Evolutionary conservation across 1,284 basidiomycete genomes (phyloP).

Genomic region (Thelephora terrestris): DNA sequence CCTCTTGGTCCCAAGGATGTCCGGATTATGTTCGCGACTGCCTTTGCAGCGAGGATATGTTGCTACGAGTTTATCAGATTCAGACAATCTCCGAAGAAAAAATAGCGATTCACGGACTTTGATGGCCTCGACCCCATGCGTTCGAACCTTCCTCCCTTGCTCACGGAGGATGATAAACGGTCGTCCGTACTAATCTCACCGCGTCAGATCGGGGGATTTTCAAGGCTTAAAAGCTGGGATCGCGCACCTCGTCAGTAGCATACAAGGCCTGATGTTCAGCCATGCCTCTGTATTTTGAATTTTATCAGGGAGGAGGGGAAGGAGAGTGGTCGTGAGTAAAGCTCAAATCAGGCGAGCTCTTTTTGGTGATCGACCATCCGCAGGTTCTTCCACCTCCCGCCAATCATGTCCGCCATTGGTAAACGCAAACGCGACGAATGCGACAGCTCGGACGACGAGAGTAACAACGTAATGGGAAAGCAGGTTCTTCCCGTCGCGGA

Average conservation of each 20-base stretch:
- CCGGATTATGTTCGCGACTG: slow-evolving; percentile 91
- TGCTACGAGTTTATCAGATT: slow-evolving; percentile 39
- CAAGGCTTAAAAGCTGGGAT: slow-evolving; percentile 1
- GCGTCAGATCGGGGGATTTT: slow-evolving; percentile 8
- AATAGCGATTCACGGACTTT: slow-evolving; percentile 47
- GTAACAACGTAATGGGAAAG: slow-evolving; percentile 19
- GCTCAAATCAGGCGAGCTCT: no score
- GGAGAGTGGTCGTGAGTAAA: neutral
- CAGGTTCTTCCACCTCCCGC: no score
- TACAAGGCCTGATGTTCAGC: slow-evolving; percentile 64
- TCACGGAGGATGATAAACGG: slow-evolving; percentile 98
- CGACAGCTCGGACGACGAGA: slow-evolving; percentile 20
- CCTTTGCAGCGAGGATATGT: slow-evolving; percentile 89
- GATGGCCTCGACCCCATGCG: slow-evolving; percentile 93
- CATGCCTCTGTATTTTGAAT: slow-evolving; percentile 18
- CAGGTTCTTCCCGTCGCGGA: slow-evolving; percentile 70
- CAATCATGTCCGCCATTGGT: neutral
- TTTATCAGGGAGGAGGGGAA: no score
- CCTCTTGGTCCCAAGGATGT: slow-evolving; percentile 93
- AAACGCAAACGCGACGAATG: slow-evolving; percentile 15
- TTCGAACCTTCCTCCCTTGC: slow-evolving; percentile 90
- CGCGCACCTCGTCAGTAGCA: slow-evolving; percentile 77
- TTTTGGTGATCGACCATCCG: no score
- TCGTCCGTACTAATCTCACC: slow-evolving; percentile 66
- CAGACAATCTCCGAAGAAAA: neutral